phyloP scores from a whole-genome alignment of 169 alveolate species.

The Theileria orientalis region DNA sequence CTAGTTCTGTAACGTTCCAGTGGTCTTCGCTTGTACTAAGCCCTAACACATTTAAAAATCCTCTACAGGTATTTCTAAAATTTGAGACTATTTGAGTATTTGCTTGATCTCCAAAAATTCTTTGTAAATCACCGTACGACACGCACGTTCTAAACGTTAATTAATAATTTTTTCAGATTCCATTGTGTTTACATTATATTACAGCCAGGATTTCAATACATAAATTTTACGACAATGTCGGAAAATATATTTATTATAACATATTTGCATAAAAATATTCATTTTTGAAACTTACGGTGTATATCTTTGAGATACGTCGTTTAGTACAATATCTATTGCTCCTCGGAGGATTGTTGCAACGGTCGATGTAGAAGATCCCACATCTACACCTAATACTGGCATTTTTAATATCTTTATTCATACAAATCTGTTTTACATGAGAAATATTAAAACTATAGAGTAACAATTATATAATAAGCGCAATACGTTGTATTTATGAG shows the following conservation, averaged over 20 bases:
- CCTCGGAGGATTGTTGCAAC: slow-evolving; percentile 94
- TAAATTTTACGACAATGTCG: not conserved
- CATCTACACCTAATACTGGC: slow-evolving; percentile 95
- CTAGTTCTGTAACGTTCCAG: slow-evolving; percentile 57
- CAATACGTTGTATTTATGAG: not conserved
- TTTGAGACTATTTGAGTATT: slow-evolving; percentile 81
- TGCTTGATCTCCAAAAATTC: slow-evolving; percentile 93
- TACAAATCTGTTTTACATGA: not conserved
- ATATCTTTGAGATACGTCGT: slow-evolving; percentile 91
- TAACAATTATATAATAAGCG: not conserved
- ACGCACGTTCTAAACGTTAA: slow-evolving; percentile 72
- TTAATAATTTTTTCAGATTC: not conserved
- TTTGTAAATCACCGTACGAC: slow-evolving; percentile 86
- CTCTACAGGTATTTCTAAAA: slow-evolving; percentile 86
- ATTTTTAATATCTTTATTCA: slow-evolving; percentile 34
- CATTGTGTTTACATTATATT: not conserved
- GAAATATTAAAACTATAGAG: not conserved
- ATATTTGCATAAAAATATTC: not conserved
- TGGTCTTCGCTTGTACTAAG: slow-evolving; percentile 60
- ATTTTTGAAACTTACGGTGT: slow-evolving; percentile 86
- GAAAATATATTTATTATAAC: not conserved
- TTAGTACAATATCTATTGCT: slow-evolving; percentile 91
- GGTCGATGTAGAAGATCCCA: slow-evolving; percentile 93
- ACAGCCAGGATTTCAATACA: not conserved
- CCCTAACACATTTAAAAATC: slow-evolving; percentile 86